phyloP scores from a whole-genome alignment of 139 green algal species.

The Zygnema cylindricum region DNA sequence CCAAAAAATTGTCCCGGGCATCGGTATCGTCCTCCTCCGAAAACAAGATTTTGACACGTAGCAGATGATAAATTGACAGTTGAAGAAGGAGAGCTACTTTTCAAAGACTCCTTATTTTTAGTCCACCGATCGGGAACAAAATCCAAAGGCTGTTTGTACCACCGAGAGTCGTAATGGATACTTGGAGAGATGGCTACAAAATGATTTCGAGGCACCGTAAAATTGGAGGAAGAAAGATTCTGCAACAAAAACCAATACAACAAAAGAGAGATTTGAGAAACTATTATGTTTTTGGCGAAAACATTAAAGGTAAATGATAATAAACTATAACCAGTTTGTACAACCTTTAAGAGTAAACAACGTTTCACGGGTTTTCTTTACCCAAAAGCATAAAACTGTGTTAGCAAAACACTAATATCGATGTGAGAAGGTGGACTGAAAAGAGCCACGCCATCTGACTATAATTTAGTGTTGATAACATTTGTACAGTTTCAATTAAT shows the following conservation, averaged over 20 bases:
- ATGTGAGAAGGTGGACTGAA: not conserved
- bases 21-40: not conserved
- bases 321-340: not conserved
- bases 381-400: not conserved
- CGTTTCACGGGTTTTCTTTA: not conserved
- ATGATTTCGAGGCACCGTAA: not conserved
- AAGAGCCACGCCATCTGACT: not conserved
- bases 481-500: too few species aligned
- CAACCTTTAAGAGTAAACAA: not conserved
- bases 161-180: not conserved
- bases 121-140: not conserved
- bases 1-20: not conserved
- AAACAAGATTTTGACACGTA: not conserved
- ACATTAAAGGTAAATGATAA: not conserved
- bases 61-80: not conserved
- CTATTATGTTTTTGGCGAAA: too few species aligned
- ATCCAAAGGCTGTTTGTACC: not conserved
- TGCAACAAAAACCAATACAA: not conserved
- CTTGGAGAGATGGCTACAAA: not conserved
- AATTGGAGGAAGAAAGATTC: not conserved
- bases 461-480: too few species aligned
- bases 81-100: not conserved
- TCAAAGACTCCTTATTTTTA: not conserved
- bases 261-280: too few species aligned
- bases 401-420: not conserved